Conservation (phyloP, 805 yeast genomes). For the Pichia cephalocereana region DNA sequence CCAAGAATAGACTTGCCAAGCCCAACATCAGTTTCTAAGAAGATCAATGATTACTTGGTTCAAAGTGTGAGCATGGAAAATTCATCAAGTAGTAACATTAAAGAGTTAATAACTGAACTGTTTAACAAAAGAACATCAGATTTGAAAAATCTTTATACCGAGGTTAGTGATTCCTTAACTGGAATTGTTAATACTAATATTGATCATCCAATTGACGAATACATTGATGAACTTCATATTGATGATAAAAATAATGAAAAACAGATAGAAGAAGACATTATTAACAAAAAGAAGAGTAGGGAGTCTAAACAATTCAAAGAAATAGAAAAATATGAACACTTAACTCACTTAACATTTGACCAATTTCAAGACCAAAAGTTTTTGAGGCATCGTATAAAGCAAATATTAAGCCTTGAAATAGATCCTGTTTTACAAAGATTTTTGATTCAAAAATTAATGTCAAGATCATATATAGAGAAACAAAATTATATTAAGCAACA, state of each 20-base stretch:
- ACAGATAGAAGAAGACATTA: not conserved
- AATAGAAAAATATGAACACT: conserved; percentile 15
- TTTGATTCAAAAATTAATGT: conserved; percentile 57
- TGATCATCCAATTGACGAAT: conserved; percentile 42
- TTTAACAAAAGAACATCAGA: conserved; percentile 12
- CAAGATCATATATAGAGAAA: conserved; percentile 53
- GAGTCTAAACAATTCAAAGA: not conserved
- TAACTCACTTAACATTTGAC: conserved; percentile 24
- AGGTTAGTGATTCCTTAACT: conserved; percentile 24
- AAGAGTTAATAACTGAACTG: conserved; percentile 3
- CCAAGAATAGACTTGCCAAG: conserved; percentile 4
- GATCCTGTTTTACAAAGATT: conserved; percentile 36
- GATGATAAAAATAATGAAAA: not conserved
- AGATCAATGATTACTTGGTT: conserved; percentile 3
- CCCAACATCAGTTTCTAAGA: not conserved
- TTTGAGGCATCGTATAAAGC: conserved; percentile 41
- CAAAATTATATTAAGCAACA: conserved; percentile 13
- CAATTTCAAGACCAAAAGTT: conserved; percentile 28
- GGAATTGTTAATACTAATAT: conserved; percentile 38
- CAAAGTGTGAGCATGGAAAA: conserved; percentile 7
- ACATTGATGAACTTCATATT: conserved; percentile 13
- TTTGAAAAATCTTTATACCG: conserved; percentile 18
- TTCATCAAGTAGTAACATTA: conserved; percentile 4
- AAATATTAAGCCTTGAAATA: conserved; percentile 33
- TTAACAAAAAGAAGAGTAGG: not conserved